Conservation (phyloP, 306 rosid species). For the Casuarina equisetifolia region DNA sequence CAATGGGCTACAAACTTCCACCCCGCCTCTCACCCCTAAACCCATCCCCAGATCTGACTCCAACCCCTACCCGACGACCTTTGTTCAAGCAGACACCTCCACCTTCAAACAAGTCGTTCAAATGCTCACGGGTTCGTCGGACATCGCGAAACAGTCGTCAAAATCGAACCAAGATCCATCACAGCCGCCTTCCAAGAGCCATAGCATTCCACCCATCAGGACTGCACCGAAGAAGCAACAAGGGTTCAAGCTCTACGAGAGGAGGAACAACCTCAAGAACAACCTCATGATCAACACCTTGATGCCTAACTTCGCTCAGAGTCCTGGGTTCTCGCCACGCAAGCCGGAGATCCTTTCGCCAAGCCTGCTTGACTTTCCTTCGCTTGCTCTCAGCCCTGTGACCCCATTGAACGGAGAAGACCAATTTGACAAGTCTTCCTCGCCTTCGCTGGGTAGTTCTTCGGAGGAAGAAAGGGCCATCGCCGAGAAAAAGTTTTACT, state of each 20-base stretch:
- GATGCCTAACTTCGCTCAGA: slow-evolving; percentile 58
- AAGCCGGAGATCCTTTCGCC: slow-evolving; percentile 83
- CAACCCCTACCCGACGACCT: slow-evolving; percentile 87
- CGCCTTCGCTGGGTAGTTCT: slow-evolving; percentile 82
- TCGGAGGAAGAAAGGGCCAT: slow-evolving; percentile 89
- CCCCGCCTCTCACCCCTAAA: slow-evolving; percentile 60
- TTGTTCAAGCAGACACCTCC: slow-evolving; percentile 89
- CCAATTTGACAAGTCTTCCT: slow-evolving; percentile 66
- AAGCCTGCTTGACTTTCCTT: slow-evolving; percentile 76
- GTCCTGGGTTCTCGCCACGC: slow-evolving; percentile 68
- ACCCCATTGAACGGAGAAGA: slow-evolving; percentile 76
- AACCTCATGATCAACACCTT: slow-evolving; percentile 77
- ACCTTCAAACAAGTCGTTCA: slow-evolving; percentile 96
- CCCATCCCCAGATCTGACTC: slow-evolving; percentile 91
- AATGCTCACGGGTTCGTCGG: slow-evolving; percentile 92
- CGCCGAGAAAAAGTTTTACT: slow-evolving; percentile 84
- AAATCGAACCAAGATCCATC: slow-evolving; percentile 35
- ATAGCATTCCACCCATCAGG: slow-evolving; percentile 72
- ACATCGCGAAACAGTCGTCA: slow-evolving; percentile 31
- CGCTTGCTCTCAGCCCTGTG: slow-evolving; percentile 89
- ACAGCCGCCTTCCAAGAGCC: slow-evolving; percentile 42
- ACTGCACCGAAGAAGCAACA: slow-evolving; percentile 60
- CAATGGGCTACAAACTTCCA: slow-evolving; percentile 46
- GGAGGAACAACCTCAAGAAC: slow-evolving; percentile 76
- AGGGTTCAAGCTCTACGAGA: slow-evolving; percentile 87